Evolutionary conservation across 805 yeast genomes (phyloP).

Genomic region (Candida easanensis): DNA sequence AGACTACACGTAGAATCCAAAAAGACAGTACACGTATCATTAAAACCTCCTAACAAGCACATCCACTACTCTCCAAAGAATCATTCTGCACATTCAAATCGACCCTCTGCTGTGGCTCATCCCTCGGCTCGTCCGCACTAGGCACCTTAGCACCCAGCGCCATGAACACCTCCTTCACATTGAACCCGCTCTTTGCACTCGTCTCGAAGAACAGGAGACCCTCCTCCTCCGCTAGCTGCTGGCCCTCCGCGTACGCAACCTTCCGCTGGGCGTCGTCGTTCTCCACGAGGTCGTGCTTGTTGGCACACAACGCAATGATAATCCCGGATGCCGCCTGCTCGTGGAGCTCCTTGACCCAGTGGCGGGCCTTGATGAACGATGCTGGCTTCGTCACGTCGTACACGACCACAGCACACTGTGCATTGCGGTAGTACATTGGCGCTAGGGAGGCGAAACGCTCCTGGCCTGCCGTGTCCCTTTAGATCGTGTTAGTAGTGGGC

Average conservation of each 20-base stretch:
- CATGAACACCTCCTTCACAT: constrained; percentile 87
- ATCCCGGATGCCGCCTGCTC: constrained; percentile 94
- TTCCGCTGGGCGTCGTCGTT: constrained; percentile 59
- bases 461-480: constrained; percentile 92
- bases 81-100: constrained; percentile 33
- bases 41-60: too few relatives aligned
- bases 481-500: constrained; percentile 1
- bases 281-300: constrained; percentile 79
- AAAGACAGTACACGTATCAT: background rate
- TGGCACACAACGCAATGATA: constrained; percentile 90
- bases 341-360: constrained; percentile 95
- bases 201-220: constrained; percentile 89
- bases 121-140: constrained; percentile 22
- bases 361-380: constrained; percentile 92
- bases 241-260: constrained; percentile 84
- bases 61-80: constrained; percentile 8
- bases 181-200: constrained; percentile 85
- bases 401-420: constrained; percentile 94
- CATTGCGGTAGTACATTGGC: constrained; percentile 96
- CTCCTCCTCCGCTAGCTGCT: constrained; percentile 85
- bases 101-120: constrained; percentile 24
- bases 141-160: constrained; percentile 90
- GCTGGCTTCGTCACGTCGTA: constrained; percentile 95
- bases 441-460: constrained; percentile 95
- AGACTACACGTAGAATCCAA: too few relatives aligned